Evolutionary conservation across 768 basidiomycete species (phyloP).

Genomic region (Russula foetens): DNA sequence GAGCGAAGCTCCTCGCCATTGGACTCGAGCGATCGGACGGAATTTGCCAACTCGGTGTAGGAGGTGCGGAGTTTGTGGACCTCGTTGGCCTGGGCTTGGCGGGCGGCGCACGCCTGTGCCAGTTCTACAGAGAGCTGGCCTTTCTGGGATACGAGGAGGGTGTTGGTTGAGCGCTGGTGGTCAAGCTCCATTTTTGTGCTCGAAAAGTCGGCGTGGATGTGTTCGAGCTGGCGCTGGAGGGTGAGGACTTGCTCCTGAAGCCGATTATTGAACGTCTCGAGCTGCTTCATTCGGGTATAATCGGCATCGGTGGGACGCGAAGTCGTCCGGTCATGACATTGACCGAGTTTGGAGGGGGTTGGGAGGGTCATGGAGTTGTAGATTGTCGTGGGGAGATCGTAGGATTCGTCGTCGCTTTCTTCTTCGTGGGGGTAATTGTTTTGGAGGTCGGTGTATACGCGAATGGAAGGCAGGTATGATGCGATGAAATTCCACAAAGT

Average conservation of each 20-base stretch:
- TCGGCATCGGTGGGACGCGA: background rate
- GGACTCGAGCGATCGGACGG: conserved; percentile 21
- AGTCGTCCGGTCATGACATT: conserved; percentile 15
- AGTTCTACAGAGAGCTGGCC: conserved; percentile 17
- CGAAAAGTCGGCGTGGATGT: conserved; percentile 17
- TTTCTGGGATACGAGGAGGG: conserved; percentile 18
- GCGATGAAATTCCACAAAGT: conserved; percentile 18
- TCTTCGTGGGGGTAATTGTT: conserved; percentile 12
- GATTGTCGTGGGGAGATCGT: conserved; percentile 16
- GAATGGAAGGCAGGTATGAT: conserved; percentile 15
- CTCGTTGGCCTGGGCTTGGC: conserved; percentile 10
- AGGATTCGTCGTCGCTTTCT: conserved; percentile 7
- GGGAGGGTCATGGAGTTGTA: conserved; percentile 7
- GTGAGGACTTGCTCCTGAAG: conserved; percentile 17
- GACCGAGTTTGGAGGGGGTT: conserved; percentile 1
- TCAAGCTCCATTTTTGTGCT: conserved; percentile 19
- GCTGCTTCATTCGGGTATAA: conserved; percentile 1
- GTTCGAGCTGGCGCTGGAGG: conserved; percentile 20
- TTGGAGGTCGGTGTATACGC: conserved; percentile 15
- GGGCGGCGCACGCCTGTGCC: conserved; percentile 6
- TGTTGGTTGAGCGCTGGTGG: conserved; percentile 15
- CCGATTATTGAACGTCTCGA: conserved; percentile 15
- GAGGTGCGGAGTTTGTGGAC: conserved; percentile 22
- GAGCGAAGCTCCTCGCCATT: conserved; percentile 26
- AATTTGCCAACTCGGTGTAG: conserved; percentile 21